These are phyloP conservation scores for Candida chauliodis DNA, from an alignment of 805 yeast species.

Conservation along the genomic window DNA sequence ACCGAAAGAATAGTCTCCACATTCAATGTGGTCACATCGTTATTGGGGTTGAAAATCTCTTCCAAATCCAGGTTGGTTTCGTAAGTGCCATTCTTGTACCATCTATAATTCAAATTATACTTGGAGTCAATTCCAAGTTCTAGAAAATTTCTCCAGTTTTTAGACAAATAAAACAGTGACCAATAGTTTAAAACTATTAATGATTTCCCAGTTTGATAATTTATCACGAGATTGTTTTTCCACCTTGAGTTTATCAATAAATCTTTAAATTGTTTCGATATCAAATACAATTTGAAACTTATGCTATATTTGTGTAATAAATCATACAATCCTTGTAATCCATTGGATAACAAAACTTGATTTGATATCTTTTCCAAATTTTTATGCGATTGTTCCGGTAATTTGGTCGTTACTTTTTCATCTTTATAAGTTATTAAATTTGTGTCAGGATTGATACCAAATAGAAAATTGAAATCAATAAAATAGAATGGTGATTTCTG, in stretches of 20 bases:
- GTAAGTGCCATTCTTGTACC: conserved; percentile 59
- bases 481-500: conserved; percentile 62
- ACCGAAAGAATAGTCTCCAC: conserved; percentile 32
- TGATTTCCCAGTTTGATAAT: conserved; percentile 52
- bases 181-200: conserved; percentile 62
- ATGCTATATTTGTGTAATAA: conserved; percentile 57
- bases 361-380: conserved; percentile 58
- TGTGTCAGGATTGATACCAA: conserved; percentile 43
- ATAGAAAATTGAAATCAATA: conserved; percentile 69
- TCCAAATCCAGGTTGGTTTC: conserved; percentile 16
- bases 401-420: conserved; percentile 22
- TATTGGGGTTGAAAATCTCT: conserved; percentile 9
- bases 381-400: conserved; percentile 29
- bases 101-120: conserved; percentile 50
- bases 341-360: conserved; percentile 41
- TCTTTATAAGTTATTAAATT: conserved; percentile 27
- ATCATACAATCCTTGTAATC: conserved; percentile 52
- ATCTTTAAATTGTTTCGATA: conserved; percentile 54
- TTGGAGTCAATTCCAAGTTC: conserved; percentile 57
- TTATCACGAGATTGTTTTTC: conserved; percentile 59
- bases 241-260: conserved; percentile 46
- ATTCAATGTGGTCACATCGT: conserved; percentile 19
- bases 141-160: conserved; percentile 48
- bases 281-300: conserved; percentile 59
- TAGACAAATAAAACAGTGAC: conserved; percentile 43